Conservation (phyloP, 805 yeast species). For the Wickerhamomyces bisporus region DNA sequence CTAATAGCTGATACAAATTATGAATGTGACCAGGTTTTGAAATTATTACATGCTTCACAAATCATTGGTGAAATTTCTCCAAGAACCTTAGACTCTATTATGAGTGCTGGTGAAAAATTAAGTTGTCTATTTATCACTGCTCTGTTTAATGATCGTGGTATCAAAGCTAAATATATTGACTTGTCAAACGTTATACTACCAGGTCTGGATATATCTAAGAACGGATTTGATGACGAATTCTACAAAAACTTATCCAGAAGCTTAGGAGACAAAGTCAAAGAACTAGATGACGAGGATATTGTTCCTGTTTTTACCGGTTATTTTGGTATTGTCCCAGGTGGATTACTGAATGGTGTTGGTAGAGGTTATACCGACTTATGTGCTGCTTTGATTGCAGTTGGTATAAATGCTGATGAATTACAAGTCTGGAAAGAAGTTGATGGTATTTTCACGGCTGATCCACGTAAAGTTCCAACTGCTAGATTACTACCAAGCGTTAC, state of each 20-base stretch:
- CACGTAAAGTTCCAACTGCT: slow-evolving; percentile 90
- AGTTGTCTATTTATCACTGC: slow-evolving; percentile 87
- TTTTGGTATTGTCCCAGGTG: slow-evolving; percentile 95
- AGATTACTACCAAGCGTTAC: slow-evolving; percentile 82
- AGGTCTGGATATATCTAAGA: slow-evolving; percentile 44
- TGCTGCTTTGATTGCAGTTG: slow-evolving; percentile 95
- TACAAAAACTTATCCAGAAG: slow-evolving; percentile 50
- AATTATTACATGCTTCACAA: slow-evolving; percentile 79
- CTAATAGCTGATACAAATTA: slow-evolving; percentile 53
- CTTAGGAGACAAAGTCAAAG: slow-evolving; percentile 45
- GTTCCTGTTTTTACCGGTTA: slow-evolving; percentile 95
- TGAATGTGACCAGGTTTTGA: slow-evolving; percentile 65
- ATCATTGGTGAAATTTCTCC: slow-evolving; percentile 88
- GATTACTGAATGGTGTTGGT: slow-evolving; percentile 87
- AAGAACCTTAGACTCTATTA: slow-evolving; percentile 81
- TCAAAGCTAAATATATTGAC: slow-evolving; percentile 74
- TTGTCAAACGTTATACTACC: slow-evolving; percentile 67
- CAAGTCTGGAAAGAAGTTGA: slow-evolving; percentile 99
- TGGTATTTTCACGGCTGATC: slow-evolving; percentile 98
- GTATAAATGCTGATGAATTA: slow-evolving; percentile 83
- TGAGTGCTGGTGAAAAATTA: slow-evolving; percentile 91
- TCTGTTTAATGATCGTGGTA: slow-evolving; percentile 76
- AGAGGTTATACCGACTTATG: slow-evolving; percentile 97
- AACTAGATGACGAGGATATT: slow-evolving; percentile 33
- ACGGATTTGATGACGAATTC: slow-evolving; percentile 63